Conservation (phyloP, 306 rosid species). For the Gastrolobium bilobum region DNA sequence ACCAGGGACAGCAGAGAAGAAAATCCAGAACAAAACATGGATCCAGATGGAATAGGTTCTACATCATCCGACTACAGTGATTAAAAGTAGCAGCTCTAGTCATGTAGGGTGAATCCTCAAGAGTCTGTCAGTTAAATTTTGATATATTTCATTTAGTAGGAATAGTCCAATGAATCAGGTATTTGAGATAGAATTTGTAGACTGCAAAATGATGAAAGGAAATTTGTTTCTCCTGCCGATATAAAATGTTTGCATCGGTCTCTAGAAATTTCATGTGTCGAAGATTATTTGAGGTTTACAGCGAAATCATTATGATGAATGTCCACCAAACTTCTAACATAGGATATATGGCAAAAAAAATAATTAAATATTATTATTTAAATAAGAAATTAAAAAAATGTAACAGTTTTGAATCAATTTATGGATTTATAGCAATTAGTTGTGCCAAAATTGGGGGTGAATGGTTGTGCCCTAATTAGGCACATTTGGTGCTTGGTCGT, state of each 20-base stretch:
- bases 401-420: too few species aligned
- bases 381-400: too few species aligned
- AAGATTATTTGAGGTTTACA: neutral
- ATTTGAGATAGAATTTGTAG: slow-evolving; percentile 32
- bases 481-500: too few species aligned
- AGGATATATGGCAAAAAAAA: too few species aligned
- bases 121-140: slow-evolving; percentile 33
- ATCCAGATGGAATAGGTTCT: slow-evolving; percentile 39
- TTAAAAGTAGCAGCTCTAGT: slow-evolving; percentile 33
- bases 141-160: slow-evolving; percentile 22
- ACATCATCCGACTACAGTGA: slow-evolving; percentile 62
- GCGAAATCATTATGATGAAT: neutral
- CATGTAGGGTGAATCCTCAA: slow-evolving; percentile 2
- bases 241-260: neutral
- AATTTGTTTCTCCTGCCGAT: slow-evolving; percentile 20
- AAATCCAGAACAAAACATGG: slow-evolving; percentile 49
- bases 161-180: slow-evolving; percentile 33
- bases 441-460: too few species aligned
- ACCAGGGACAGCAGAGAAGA: slow-evolving; percentile 48
- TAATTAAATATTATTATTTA: too few species aligned
- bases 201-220: slow-evolving; percentile 36
- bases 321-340: too few species aligned
- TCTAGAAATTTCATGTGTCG: slow-evolving; percentile 25
- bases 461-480: too few species aligned
- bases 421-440: too few species aligned